These are phyloP conservation scores for Hamamelis virginiana DNA, from an alignment of 164 flowering plant genomes.

Conservation along the genomic window DNA sequence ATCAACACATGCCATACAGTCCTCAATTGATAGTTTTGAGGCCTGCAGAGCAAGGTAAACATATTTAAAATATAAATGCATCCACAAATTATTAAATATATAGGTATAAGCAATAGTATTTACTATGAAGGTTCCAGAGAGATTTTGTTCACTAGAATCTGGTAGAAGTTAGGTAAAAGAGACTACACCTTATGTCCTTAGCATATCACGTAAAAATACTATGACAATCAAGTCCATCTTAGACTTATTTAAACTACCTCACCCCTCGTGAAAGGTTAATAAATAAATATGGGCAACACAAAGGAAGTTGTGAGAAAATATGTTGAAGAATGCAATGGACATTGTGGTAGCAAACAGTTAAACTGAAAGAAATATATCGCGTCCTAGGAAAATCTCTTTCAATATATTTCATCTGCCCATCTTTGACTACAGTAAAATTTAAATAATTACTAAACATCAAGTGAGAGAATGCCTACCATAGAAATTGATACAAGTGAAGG, in stretches of 20 bases:
- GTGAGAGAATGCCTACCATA: constrained; percentile 43
- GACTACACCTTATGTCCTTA: neutral
- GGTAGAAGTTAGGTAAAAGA: neutral
- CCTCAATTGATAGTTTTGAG: constrained; percentile 71
- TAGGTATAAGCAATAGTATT: too few relatives aligned
- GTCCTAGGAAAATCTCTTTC: neutral
- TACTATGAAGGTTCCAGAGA: too few relatives aligned
- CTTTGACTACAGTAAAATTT: neutral
- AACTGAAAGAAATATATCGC: neutral
- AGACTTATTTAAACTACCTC: neutral
- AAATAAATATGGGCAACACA: neutral
- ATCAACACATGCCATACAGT: constrained; percentile 73
- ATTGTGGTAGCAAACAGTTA: neutral
- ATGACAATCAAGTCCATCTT: neutral
- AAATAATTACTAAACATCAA: neutral
- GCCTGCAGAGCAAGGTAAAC: constrained; percentile 40
- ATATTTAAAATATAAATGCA: neutral
- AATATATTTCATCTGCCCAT: neutral
- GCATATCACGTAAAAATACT: neutral
- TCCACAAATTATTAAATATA: neutral
- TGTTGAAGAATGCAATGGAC: neutral
- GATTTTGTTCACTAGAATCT: neutral
- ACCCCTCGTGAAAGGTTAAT: neutral
- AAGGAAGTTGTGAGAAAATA: neutral
- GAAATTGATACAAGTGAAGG: constrained; percentile 71